Conservation (phyloP, 345 rosid species). For the Dipteronia sinensis region DNA sequence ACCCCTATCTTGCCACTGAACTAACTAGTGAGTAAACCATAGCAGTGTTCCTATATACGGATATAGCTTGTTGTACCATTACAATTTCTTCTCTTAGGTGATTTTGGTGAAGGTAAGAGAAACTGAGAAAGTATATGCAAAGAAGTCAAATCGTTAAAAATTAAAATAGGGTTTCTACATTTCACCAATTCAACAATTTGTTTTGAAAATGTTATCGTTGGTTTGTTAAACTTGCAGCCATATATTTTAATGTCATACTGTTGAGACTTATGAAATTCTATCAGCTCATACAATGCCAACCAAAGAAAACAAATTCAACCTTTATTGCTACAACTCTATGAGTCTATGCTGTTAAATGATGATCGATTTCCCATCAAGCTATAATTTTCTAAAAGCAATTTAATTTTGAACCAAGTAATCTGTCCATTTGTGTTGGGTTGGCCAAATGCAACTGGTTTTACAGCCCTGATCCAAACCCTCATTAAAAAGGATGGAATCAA, state of each 20-base stretch:
- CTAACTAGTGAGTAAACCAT: too few species aligned
- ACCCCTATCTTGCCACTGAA: too few species aligned
- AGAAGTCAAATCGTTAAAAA: background rate
- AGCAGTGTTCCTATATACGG: too few species aligned
- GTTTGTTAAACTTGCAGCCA: background rate
- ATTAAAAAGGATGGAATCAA: background rate
- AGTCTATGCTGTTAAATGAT: background rate
- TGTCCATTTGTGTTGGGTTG: background rate
- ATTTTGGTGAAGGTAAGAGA: background rate
- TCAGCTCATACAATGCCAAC: background rate
- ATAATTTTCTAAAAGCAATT: background rate
- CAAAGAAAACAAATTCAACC: background rate
- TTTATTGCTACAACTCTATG: background rate
- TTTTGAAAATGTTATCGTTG: background rate
- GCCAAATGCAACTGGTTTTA: background rate
- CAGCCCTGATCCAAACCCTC: background rate
- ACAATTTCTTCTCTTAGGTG: background rate
- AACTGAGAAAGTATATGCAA: background rate
- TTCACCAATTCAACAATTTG: background rate
- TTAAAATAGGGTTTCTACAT: background rate
- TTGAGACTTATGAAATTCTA: background rate
- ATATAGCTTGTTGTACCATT: background rate
- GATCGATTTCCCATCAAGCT: background rate
- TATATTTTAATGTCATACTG: background rate
- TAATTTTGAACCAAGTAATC: background rate